phyloP scores from a whole-genome alignment of 495 filamentous ascomycete species.

The Hypoxylon lenormandii region DNA sequence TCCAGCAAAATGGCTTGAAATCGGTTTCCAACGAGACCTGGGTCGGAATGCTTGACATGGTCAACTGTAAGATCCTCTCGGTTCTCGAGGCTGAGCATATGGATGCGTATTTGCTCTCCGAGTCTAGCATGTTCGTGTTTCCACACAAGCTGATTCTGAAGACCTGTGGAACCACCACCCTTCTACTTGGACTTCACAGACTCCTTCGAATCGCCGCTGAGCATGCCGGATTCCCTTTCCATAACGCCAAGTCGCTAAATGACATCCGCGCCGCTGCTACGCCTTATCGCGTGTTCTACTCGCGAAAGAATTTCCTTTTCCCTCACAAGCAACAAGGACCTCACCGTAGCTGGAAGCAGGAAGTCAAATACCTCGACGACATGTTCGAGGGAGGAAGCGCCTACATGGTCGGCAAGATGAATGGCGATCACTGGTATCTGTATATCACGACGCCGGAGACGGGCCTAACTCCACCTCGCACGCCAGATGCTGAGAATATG shows the following conservation, averaged over 20 bases:
- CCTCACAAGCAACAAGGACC: slow-evolving; percentile 94
- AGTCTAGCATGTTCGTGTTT: slow-evolving; percentile 99
- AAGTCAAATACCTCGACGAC: slow-evolving; percentile 89
- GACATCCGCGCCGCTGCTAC: slow-evolving; percentile 78
- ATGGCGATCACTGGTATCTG: slow-evolving; percentile 99
- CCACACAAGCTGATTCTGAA: slow-evolving; percentile 99
- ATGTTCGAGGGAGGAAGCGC: slow-evolving; percentile 93
- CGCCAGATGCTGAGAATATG: slow-evolving; percentile 65
- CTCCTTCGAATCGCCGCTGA: slow-evolving; percentile 90
- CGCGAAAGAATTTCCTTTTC: slow-evolving; percentile 97
- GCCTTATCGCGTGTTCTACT: slow-evolving; percentile 97
- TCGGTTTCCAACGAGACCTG: slow-evolving; percentile 83
- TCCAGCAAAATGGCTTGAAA: slow-evolving; percentile 83
- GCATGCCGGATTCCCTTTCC: slow-evolving; percentile 83
- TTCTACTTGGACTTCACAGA: slow-evolving; percentile 86
- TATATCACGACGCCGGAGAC: slow-evolving; percentile 91
- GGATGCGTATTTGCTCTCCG: slow-evolving; percentile 96
- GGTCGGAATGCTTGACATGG: slow-evolving; percentile 96
- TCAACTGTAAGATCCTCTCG: slow-evolving; percentile 98
- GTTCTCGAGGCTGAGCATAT: slow-evolving; percentile 93
- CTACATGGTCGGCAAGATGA: slow-evolving; percentile 99
- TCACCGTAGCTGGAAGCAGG: slow-evolving; percentile 96
- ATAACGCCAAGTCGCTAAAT: slow-evolving; percentile 60
- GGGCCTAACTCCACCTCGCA: slow-evolving; percentile 84
- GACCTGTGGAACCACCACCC: slow-evolving; percentile 97